Base-by-base conservation (phyloP, 2,329 filamentous ascomycete species). In the Nakataea oryzae region DNA sequence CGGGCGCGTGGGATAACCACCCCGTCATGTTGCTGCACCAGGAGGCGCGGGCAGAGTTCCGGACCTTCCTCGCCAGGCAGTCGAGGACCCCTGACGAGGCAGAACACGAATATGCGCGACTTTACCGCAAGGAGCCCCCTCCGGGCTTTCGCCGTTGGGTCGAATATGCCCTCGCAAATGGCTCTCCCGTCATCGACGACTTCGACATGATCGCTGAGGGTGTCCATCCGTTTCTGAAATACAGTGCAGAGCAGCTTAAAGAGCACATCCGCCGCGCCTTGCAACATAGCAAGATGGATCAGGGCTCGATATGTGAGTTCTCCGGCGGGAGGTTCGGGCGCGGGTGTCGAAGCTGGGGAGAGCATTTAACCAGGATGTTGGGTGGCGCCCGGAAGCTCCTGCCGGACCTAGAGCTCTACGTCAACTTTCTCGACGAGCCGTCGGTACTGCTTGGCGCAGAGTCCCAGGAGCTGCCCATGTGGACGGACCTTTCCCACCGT, bases 131-230 rank as follows among this genome's bases (percentile, higher is more conserved):
- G 1, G 70, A 76, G 0, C 80, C 79, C 0, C 81, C 80, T 0
- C 68, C 70, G 0, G 79, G 81, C 0, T 82, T 82, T 32, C 68
- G 76, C 1, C 68, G 64, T 2, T 83, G 80, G 81, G 56, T 30
- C n/a, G 56, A 32, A 3, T 32, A 57, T 57, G 56, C 56, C 56
- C 56, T 57, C 21, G 28, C 56, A 27, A 57, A 57, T 13, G 28
- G 11, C 4, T 57, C 56, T 17, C 28, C 56, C 5, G 29, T 57
- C 28, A 32, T 57, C n/a, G 56, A 57, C 28, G 56, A 57, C 14
- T 60, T 29, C 30, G 56, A 32, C 17, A 57, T 57, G 4, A 57
- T 57, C 28, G 28, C 56, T 3, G 56, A 57, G n/a, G 11, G 26
- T n/a, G 56, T 57, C 56, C 56, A 57, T 7, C 56, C 56, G 6